Conservation (phyloP, 345 rosid genomes). For the Jatropha curcas region DNA sequence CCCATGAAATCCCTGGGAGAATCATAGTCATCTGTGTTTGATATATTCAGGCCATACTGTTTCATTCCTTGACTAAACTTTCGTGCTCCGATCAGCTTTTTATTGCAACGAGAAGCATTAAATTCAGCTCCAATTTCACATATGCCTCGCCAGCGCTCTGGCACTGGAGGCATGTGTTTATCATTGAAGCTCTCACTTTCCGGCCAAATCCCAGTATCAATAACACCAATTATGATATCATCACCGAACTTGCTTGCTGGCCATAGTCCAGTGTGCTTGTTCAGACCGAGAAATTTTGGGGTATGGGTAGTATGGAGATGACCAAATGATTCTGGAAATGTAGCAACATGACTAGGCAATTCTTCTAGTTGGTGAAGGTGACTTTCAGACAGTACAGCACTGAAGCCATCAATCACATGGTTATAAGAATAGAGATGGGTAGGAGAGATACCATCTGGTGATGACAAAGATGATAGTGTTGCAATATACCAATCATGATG, state of each 20-base stretch:
- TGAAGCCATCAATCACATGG: conserved; percentile 47
- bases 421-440: conserved; percentile 50
- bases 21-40: conserved; percentile 41
- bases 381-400: conserved; percentile 38
- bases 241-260: conserved; percentile 42
- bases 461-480: conserved; percentile 38
- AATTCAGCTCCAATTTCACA: conserved; percentile 45
- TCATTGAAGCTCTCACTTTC: conserved; percentile 52
- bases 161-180: conserved; percentile 43
- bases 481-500: conserved; percentile 51
- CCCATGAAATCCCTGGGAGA: conserved; percentile 54
- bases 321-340: conserved; percentile 45
- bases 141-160: conserved; percentile 41
- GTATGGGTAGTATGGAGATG: conserved; percentile 40
- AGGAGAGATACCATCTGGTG: conserved; percentile 26
- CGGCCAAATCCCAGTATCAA: conserved; percentile 52
- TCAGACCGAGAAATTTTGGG: conserved; percentile 44
- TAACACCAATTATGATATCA: conserved; percentile 44
- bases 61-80: conserved; percentile 51
- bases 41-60: conserved; percentile 32
- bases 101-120: conserved; percentile 45
- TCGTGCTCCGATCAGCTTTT: conserved; percentile 47
- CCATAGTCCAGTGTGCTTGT: conserved; percentile 37
- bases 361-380: conserved; percentile 40
- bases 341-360: conserved; percentile 37